These are phyloP conservation scores for Tetraselmis chui DNA, from an alignment of 139 green algal species.

Conservation along the genomic window DNA sequence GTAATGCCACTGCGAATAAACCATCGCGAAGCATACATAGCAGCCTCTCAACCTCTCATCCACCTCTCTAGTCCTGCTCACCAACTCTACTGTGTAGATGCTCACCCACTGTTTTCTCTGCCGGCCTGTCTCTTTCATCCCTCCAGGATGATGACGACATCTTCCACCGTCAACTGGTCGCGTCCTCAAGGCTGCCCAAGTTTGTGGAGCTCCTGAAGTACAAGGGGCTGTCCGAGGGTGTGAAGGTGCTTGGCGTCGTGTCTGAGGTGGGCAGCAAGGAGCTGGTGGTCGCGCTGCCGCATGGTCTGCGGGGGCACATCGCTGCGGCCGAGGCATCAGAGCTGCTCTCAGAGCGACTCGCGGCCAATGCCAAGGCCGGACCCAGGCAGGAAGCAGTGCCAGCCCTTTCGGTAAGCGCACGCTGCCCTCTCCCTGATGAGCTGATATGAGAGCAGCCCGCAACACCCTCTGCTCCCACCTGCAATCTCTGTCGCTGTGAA, in stretches of 20 bases:
- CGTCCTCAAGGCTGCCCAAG: constrained; percentile 36
- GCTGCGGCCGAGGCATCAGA: constrained; percentile 54
- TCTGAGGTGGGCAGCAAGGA: constrained; percentile 52
- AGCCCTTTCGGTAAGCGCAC: background rate
- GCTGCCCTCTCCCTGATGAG: background rate
- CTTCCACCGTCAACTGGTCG: background rate
- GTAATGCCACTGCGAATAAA: no score
- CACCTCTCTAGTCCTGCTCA: no score
- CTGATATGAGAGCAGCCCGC: background rate
- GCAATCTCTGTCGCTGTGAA: constrained; percentile 31
- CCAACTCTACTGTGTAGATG: no score
- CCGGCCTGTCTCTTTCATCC: background rate
- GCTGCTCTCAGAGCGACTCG: constrained; percentile 30
- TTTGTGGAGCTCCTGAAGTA: constrained; percentile 78
- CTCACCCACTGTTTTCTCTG: no score
- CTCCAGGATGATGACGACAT: background rate
- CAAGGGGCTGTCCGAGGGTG: constrained; percentile 60
- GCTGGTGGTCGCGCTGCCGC: constrained; percentile 68
- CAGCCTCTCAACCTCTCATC: no score
- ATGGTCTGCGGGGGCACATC: constrained; percentile 74
- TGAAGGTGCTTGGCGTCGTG: constrained; percentile 66
- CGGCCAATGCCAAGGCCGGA: constrained; percentile 19
- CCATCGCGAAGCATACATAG: no score
- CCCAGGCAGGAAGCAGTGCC: constrained; percentile 8
- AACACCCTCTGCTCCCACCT: constrained; percentile 10